Evolutionary conservation across 257 asterid genomes (phyloP), one percentile per base, ranked within the genome.

Genomic region (Dorcoceras hygrometricum): DNA sequence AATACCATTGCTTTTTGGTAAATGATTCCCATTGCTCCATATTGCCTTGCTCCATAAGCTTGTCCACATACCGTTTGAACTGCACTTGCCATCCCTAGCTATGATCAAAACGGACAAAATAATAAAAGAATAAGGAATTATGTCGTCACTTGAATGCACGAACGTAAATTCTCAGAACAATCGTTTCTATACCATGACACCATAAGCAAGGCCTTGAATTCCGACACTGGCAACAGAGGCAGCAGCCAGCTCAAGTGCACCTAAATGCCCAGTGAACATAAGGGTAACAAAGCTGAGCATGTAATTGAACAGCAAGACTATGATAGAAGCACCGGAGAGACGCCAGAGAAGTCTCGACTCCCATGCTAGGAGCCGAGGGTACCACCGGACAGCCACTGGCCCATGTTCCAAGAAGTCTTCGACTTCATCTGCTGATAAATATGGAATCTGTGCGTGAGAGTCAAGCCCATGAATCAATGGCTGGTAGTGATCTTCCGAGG

Each of bases 31-130:
- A 78, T 73, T 31, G 70, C 64, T 69, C 59, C 78, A 34, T 61
- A 77, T 39, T 68, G 63, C 36, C 66, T 73, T 18, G 76, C 82
- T 31, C 79, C 79, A 36, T 78, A 78, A 16, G 77, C 82, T 67
- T 66, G 77, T 1, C 79, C 79, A 34, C 82, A 78, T 24, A 77
- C 82, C 1, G 76, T 78, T 62, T 78, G 76, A 70, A 78, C 79
- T 4, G 79, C 79, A 57, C 76, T 73, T 18, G 74, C 76, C 79
- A 77, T 73, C 1, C 79, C 82, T 65, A 78, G 39, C 82, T 78
- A 39, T 9, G 50, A 12, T 9, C 3, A 39, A 3, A 12, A 11
- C 11, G 12, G 46, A 14, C 50, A 12, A 1, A 11, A 14, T 36
- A 11, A 39, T n/a, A n/a, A n/a, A n/a, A n/a, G n/a, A n/a, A n/a